Conservation (phyloP, 441 rosid species). For the Adansonia rubrostipa region DNA sequence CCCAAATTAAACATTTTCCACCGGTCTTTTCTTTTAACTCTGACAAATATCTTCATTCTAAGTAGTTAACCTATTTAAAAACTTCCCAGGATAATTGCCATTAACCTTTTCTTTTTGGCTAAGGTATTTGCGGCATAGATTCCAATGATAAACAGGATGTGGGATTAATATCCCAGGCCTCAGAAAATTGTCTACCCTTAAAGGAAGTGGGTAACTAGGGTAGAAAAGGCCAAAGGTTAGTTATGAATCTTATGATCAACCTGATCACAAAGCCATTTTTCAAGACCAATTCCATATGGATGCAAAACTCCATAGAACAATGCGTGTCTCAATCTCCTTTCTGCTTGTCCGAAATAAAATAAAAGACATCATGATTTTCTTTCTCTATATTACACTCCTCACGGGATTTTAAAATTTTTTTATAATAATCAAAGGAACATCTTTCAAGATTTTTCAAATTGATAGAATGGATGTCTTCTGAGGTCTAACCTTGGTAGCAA, state of each 20-base stretch:
- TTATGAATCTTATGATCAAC: background rate
- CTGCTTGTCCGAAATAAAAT: background rate
- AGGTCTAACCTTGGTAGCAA: background rate
- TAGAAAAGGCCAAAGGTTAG: background rate
- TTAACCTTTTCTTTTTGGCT: background rate
- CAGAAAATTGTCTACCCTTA: background rate
- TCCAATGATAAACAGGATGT: background rate
- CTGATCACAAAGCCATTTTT: background rate
- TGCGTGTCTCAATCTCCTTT: background rate
- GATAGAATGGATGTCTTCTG: background rate
- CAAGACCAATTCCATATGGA: background rate
- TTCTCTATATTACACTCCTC: background rate
- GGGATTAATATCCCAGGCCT: background rate
- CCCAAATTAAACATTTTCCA: background rate
- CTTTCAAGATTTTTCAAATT: background rate
- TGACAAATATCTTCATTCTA: background rate
- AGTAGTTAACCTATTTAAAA: background rate
- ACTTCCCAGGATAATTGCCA: background rate
- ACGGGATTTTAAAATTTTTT: background rate
- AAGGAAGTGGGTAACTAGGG: background rate
- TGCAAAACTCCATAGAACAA: background rate
- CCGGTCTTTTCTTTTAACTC: background rate
- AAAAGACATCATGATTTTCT: background rate
- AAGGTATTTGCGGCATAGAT: background rate
- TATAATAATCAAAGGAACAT: conserved; percentile 1